phyloP scores from a whole-genome alignment of 2,329 filamentous ascomycete species.

The Claviceps pazoutovae region DNA sequence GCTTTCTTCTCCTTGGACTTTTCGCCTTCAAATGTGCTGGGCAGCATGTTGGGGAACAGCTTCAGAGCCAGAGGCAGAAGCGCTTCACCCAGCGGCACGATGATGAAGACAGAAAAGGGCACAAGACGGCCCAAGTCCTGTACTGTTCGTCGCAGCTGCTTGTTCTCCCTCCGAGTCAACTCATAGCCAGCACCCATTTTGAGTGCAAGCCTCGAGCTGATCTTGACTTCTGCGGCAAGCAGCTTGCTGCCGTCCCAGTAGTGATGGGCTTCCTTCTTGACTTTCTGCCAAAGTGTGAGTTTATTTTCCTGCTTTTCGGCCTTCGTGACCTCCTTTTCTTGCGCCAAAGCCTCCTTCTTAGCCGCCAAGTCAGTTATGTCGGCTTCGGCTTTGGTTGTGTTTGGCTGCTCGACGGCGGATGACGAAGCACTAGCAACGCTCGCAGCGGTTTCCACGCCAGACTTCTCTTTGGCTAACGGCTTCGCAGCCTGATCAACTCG shows the following conservation, averaged over 20 bases:
- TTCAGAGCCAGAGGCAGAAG: slow-evolving; percentile 83
- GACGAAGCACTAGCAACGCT: slow-evolving; percentile 15
- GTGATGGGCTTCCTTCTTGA: slow-evolving; percentile 86
- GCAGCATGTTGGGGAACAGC: slow-evolving; percentile 92
- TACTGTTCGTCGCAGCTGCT: slow-evolving; percentile 84
- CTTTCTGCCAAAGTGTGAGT: slow-evolving; percentile 75
- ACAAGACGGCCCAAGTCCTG: slow-evolving; percentile 86
- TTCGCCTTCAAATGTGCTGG: slow-evolving; percentile 90
- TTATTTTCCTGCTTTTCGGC: slow-evolving; percentile 64
- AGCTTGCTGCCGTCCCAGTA: slow-evolving; percentile 99
- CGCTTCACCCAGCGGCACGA: slow-evolving; percentile 90
- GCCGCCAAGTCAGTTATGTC: slow-evolving; percentile 47
- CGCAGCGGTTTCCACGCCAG: slow-evolving; percentile 18
- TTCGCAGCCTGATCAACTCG: slow-evolving; percentile 83
- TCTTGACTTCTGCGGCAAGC: slow-evolving; percentile 79
- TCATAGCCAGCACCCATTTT: slow-evolving; percentile 99
- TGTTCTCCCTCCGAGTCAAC: slow-evolving; percentile 80
- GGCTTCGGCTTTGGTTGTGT: slow-evolving; percentile 26
- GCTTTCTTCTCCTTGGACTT: slow-evolving; percentile 85
- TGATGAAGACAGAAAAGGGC: slow-evolving; percentile 92
- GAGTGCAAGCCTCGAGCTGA: slow-evolving; percentile 77
- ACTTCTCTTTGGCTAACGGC: slow-evolving; percentile 48
- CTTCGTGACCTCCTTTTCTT: slow-evolving; percentile 44
- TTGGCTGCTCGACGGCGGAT: slow-evolving; percentile 17
- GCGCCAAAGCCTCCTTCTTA: slow-evolving; percentile 46